These are phyloP conservation scores for Solanum rostratum DNA, from an alignment of 257 asterid genomes.

Conservation along the genomic window DNA sequence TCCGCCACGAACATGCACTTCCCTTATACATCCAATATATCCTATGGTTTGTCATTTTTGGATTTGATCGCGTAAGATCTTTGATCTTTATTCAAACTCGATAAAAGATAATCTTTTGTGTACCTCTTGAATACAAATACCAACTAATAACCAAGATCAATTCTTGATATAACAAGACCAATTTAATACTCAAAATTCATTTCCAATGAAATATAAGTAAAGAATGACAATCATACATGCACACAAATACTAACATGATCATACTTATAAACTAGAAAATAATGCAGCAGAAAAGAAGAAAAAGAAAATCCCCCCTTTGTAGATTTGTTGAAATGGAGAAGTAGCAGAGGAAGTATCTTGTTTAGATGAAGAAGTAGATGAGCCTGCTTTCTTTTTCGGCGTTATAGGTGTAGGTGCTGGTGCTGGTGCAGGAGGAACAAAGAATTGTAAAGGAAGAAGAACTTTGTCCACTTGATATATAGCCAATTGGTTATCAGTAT, in stretches of 20 bases:
- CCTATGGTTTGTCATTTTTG: not conserved
- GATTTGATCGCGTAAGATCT: not conserved
- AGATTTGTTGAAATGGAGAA: not conserved
- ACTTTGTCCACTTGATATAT: conserved; percentile 41
- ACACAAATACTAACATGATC: not conserved
- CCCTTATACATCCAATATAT: not conserved
- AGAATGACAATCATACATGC: not conserved
- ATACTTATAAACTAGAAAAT: not conserved
- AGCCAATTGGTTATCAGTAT: conserved; percentile 35
- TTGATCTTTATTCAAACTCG: not conserved
- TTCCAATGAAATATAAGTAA: not conserved
- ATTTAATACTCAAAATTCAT: not conserved
- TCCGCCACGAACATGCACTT: not conserved
- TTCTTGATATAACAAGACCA: not conserved
- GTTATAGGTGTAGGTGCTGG: conserved; percentile 40
- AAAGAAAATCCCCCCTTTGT: not conserved
- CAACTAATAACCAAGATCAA: not conserved
- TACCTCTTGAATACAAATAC: not conserved
- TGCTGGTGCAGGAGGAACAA: conserved; percentile 32
- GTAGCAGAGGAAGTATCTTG: conserved; percentile 16
- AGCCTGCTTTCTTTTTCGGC: conserved; percentile 10
- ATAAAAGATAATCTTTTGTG: not conserved
- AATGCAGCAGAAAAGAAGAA: not conserved
- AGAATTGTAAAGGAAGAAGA: conserved; percentile 35
- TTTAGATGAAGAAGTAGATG: not conserved